Evolutionary conservation across 306 rosid species (phyloP).

Genomic region (Medicago truncatula): DNA sequence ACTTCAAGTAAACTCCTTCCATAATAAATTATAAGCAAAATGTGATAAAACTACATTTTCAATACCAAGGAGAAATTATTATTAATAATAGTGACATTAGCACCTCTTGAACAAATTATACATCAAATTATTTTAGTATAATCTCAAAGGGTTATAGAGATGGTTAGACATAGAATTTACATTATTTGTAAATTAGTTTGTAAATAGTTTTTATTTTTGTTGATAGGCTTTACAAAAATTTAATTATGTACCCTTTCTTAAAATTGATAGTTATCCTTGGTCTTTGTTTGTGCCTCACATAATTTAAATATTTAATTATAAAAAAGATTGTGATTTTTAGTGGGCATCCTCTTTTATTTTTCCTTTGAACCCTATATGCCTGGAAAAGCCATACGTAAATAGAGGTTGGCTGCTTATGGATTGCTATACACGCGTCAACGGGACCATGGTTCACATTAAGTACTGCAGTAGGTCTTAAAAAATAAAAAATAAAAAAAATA

Average conservation of each 20-base stretch:
- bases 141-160: no score
- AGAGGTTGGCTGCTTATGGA: slow-evolving; percentile 18
- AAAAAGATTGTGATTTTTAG: background rate
- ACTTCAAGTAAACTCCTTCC: background rate
- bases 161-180: no score
- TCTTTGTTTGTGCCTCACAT: background rate
- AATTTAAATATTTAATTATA: background rate
- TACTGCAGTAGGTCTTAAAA: background rate
- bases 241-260: background rate
- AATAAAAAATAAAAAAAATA: no score
- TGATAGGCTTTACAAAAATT: background rate
- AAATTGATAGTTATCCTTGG: background rate
- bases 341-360: slow-evolving; percentile 24
- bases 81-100: no score
- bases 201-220: background rate
- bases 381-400: slow-evolving; percentile 1
- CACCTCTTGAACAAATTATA: no score
- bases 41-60: no score
- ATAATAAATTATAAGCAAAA: no score
- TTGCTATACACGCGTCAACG: slow-evolving; percentile 31
- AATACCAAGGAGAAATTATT: no score
- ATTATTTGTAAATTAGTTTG: background rate
- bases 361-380: slow-evolving; percentile 24
- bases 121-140: no score
- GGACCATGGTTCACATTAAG: slow-evolving; percentile 1